A percentile compares a stretch with the other conserved stretches of the same genome.
Conservation (phyloP, 2,329 filamentous ascomycete genomes). For the Alternaria postmessia region DNA sequence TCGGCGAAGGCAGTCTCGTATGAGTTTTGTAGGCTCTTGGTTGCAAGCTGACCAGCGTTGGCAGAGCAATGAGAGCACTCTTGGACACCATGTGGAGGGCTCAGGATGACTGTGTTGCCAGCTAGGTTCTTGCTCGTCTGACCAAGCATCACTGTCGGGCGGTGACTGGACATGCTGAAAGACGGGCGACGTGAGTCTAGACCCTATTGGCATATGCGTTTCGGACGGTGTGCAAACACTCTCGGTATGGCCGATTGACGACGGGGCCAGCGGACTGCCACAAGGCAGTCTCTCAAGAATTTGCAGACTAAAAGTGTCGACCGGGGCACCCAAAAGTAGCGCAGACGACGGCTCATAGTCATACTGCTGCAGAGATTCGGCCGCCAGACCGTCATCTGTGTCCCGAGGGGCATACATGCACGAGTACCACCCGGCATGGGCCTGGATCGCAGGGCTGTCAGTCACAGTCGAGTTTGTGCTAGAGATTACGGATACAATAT, state of each 20-base stretch:
- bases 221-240: constrained; percentile 20
- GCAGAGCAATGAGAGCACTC: neutral
- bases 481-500: neutral
- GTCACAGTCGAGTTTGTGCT: neutral
- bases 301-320: constrained; percentile 21
- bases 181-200: neutral
- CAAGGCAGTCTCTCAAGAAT: constrained; percentile 15
- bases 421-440: neutral
- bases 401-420: neutral
- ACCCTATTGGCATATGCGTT: constrained; percentile 1
- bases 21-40: neutral
- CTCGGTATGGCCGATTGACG: constrained; percentile 24
- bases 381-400: neutral
- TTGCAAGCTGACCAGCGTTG: neutral
- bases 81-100: constrained; percentile 4
- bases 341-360: constrained; percentile 7
- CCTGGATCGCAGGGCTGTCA: neutral
- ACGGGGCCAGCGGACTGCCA: constrained; percentile 22
- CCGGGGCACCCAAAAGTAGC: constrained; percentile 9
- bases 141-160: neutral
- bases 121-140: constrained; percentile 4
- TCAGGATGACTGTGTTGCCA: constrained; percentile 9
- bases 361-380: neutral
- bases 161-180: neutral
- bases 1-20: neutral